Evolutionary conservation across 306 rosid species (phyloP), one percentile per base, ranked within the genome.

Genomic region (Cucumis melo): DNA sequence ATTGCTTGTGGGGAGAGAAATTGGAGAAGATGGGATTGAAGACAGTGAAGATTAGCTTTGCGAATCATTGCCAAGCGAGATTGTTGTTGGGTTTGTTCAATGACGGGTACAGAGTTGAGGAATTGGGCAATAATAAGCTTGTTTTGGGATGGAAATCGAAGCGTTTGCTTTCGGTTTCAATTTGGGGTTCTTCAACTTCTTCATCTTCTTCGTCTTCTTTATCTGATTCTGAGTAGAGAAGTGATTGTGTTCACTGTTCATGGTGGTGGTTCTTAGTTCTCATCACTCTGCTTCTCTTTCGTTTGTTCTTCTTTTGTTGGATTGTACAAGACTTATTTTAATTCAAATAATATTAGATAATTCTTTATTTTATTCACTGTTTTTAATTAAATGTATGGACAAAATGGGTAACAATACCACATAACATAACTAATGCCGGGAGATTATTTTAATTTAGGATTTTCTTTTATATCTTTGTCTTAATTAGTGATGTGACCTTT

Each of bases 51-150:
- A 74, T 91, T 13, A 91, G 97, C 85, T 88, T 80, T 11, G 89
- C 98, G 0, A 91, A 93, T 84, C 90, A 90, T 4, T 85, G 90
- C 50, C 98, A 93, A 56, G 94, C 98, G 17, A 93, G 86, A 67
- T 79, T 93, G 14, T 77, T 93, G 76, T 3, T 91, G 63, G 92
- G 89, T 7, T 80, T 93, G 29, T 93, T 90, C 83, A 91, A 93
- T 7, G 91, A 91, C 13, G 98, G 98, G 6, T 91, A 88, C 74
- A 81, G 83, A 53, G 91, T 88, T 36, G 91, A 93, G 82, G 91
- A 87, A 80, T 6, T 83, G 51, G 82, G 74, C 1, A 46, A 78
- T 3, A 88, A 91, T 71, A 88, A 83, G 73, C 56, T 93, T 72
- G 94, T 88, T 23, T 81, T 93, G 77, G 86, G 92, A 41, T 91